These are phyloP conservation scores for Arxiozyma slooffiae DNA, from an alignment of 1,139 yeast genomes.

Conservation along the genomic window DNA sequence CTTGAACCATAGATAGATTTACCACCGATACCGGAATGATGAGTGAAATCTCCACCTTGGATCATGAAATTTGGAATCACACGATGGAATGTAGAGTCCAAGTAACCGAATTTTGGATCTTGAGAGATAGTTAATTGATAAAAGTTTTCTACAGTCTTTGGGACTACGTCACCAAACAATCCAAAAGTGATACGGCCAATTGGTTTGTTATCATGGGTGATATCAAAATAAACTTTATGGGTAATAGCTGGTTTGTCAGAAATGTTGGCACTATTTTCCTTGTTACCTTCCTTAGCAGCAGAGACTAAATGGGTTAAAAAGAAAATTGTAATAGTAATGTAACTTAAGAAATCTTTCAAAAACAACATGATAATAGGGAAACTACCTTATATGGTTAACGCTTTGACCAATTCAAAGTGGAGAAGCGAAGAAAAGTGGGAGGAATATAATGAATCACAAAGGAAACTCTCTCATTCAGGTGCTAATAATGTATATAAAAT, in stretches of 20 bases:
- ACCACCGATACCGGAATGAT: conserved; percentile 65
- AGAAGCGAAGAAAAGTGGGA: too few species aligned
- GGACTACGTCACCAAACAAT: conserved; percentile 62
- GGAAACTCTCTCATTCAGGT: too few species aligned
- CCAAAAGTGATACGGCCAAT: conserved; percentile 65
- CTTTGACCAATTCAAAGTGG: too few species aligned
- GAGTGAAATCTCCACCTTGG: conserved; percentile 75
- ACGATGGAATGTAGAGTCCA: conserved; percentile 60
- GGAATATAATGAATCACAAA: too few species aligned
- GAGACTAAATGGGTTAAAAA: conserved; percentile 2
- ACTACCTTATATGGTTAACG: not conserved
- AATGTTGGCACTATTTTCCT: not conserved
- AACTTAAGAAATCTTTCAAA: not conserved
- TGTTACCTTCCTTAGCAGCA: not conserved
- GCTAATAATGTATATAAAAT: too few species aligned
- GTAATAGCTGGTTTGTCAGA: conserved; percentile 33
- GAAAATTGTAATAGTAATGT: not conserved
- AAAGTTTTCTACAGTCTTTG: conserved; percentile 65
- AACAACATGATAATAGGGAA: not conserved
- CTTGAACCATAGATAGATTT: conserved; percentile 62
- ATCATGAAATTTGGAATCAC: conserved; percentile 69
- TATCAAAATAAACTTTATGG: conserved; percentile 46
- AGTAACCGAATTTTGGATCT: conserved; percentile 40
- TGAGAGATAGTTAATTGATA: conserved; percentile 50
- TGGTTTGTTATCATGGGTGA: conserved; percentile 47